Evolutionary conservation across 2,329 filamentous ascomycete species (phyloP).

Genomic region (Fonsecaea nubica): DNA sequence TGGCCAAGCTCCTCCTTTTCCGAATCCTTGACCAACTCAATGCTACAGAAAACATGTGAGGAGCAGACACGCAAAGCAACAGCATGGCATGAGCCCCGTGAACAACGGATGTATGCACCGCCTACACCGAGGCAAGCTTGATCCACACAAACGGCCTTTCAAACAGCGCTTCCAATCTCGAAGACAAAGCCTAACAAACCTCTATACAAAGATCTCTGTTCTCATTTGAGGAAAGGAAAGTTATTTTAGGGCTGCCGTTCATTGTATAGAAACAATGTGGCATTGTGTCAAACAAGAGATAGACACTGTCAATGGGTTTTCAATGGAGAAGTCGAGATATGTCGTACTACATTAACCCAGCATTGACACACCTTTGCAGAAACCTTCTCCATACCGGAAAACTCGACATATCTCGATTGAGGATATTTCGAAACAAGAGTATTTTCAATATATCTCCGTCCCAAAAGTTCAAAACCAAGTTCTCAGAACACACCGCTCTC

Average conservation of each 20-base stretch:
- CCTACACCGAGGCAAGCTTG: neutral
- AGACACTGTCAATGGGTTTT: neutral
- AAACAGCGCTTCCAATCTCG: neutral
- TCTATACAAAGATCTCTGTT: neutral
- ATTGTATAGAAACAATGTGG: neutral
- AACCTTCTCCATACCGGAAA: neutral
- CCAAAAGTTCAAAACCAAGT: neutral
- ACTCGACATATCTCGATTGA: neutral
- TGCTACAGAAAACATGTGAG: neutral
- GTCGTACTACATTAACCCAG: neutral
- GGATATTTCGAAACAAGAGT: neutral
- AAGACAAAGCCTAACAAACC: neutral
- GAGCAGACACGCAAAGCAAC: neutral
- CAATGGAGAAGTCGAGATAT: neutral
- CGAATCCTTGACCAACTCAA: neutral
- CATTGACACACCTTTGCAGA: neutral
- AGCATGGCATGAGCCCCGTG: neutral
- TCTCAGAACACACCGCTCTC: no score
- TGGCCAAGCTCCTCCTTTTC: slow-evolving; percentile 11
- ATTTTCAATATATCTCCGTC: neutral
- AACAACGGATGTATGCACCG: no score
- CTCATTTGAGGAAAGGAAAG: neutral
- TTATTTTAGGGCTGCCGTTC: neutral
- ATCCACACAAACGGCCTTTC: neutral
- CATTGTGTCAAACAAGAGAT: neutral